phyloP scores from a whole-genome alignment of 1,139 yeast genomes.

The Blastobotrys ciferrii region DNA sequence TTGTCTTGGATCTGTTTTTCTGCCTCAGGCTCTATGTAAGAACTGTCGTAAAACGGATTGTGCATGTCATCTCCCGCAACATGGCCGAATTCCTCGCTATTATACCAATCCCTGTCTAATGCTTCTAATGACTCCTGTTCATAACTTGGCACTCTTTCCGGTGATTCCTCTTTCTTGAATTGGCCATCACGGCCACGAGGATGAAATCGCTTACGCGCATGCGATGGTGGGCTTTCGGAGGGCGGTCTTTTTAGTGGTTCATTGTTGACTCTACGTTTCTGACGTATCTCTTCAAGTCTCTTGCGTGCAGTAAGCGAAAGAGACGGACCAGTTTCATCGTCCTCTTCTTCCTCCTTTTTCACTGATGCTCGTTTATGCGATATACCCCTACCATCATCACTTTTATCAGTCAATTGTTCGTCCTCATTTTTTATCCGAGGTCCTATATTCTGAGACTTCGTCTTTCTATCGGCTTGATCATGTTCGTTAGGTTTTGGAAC shows the following conservation, averaged over 20 bases:
- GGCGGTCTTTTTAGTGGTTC: conserved; percentile 1
- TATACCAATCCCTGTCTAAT: conserved; percentile 42
- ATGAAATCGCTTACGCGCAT: neutral
- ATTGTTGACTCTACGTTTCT: conserved; percentile 12
- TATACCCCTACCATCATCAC: neutral
- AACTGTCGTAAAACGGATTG: conserved; percentile 34
- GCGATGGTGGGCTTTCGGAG: neutral
- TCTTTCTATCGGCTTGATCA: neutral
- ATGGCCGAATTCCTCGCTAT: conserved; percentile 37
- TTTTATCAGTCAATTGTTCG: conserved; percentile 5
- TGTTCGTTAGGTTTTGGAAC: neutral
- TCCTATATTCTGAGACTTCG: neutral
- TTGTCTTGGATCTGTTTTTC: conserved; percentile 32
- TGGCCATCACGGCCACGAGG: neutral
- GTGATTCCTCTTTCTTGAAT: conserved; percentile 9
- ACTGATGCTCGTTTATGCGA: no score
- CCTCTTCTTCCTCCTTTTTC: no score
- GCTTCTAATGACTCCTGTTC: conserved; percentile 22
- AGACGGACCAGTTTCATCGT: neutral
- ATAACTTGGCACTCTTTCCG: conserved; percentile 7
- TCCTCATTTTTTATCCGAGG: conserved; percentile 4
- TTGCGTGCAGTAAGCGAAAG: conserved; percentile 26
- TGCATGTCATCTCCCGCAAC: conserved; percentile 39
- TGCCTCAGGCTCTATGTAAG: conserved; percentile 25
- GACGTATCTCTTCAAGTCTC: conserved; percentile 26